Evolutionary conservation across 495 filamentous ascomycete genomes (phyloP).

Genomic region (Hypomontagnella monticulosa): DNA sequence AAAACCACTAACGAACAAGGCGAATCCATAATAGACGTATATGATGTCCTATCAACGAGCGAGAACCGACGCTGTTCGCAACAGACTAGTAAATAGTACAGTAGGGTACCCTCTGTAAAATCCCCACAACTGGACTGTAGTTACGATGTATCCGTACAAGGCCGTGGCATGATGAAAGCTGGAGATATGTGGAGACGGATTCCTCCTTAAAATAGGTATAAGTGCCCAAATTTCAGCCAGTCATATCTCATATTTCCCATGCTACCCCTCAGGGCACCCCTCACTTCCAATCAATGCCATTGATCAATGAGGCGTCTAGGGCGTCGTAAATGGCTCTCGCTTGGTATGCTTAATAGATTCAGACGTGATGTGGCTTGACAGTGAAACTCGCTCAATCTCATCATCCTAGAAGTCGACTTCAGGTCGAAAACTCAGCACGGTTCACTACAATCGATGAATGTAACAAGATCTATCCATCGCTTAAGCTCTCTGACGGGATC

Average conservation of each 20-base stretch:
- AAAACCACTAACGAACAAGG: not conserved
- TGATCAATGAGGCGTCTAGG: slow-evolving; percentile 15
- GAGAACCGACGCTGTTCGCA: slow-evolving; percentile 4
- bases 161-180: slow-evolving; percentile 29
- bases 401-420: slow-evolving; percentile 3
- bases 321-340: slow-evolving; percentile 6
- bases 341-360: slow-evolving; percentile 8
- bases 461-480: slow-evolving; percentile 9
- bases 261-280: slow-evolving; percentile 35
- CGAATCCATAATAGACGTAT: not conserved
- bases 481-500: slow-evolving; percentile 13
- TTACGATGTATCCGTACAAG: slow-evolving; percentile 1
- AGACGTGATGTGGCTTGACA: slow-evolving; percentile 31
- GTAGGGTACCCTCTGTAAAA: not conserved
- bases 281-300: slow-evolving; percentile 20
- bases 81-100: slow-evolving; percentile 18
- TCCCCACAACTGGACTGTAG: not conserved
- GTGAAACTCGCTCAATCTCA: slow-evolving; percentile 23
- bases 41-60: slow-evolving; percentile 18
- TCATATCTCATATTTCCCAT: not conserved
- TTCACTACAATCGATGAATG: not conserved
- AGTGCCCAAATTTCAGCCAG: slow-evolving; percentile 11
- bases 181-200: slow-evolving; percentile 33
- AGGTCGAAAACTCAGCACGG: slow-evolving; percentile 5
- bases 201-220: slow-evolving; percentile 38